A percentile compares a stretch with the other conserved stretches of the same genome.
Conservation (phyloP, 495 filamentous ascomycete species). For the Penicillium malachiteum region DNA sequence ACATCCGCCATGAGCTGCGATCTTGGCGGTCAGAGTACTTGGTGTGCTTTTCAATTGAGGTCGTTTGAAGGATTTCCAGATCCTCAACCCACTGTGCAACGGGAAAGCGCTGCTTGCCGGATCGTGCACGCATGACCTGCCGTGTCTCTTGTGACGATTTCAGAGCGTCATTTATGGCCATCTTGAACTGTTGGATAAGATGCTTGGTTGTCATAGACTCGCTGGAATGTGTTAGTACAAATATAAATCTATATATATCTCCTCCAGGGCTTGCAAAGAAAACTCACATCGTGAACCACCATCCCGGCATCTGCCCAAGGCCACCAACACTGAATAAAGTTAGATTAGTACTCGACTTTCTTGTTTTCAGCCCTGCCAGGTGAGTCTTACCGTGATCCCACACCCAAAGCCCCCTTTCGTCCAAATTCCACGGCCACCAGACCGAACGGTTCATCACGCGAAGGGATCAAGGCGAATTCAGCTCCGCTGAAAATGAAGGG, state of each 20-base stretch:
- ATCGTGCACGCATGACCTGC: constrained; percentile 69
- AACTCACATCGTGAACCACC: constrained; percentile 57
- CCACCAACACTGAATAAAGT: constrained; percentile 47
- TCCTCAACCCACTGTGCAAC: constrained; percentile 67
- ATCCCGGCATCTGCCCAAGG: constrained; percentile 78
- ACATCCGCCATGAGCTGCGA: constrained; percentile 24
- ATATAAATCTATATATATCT: no score
- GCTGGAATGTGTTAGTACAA: neutral
- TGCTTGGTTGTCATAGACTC: constrained; percentile 70
- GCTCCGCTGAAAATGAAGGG: constrained; percentile 77
- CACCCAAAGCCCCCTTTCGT: constrained; percentile 72
- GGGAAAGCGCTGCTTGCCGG: constrained; percentile 73
- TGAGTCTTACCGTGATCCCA: constrained; percentile 49
- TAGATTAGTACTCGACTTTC: no score
- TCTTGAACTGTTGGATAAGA: constrained; percentile 68
- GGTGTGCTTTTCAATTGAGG: constrained; percentile 47
- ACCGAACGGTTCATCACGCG: constrained; percentile 77
- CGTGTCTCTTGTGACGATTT: constrained; percentile 57
- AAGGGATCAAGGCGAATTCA: constrained; percentile 77
- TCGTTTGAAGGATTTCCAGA: constrained; percentile 59
- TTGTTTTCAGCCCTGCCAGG: no score
- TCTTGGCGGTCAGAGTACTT: constrained; percentile 38
- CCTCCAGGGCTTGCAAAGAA: no score
- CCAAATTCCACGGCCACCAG: constrained; percentile 79
- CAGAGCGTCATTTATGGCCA: constrained; percentile 64